Evolutionary conservation across 2,329 filamentous ascomycete genomes (phyloP).

Genomic region (Colletotrichum somersetense): DNA sequence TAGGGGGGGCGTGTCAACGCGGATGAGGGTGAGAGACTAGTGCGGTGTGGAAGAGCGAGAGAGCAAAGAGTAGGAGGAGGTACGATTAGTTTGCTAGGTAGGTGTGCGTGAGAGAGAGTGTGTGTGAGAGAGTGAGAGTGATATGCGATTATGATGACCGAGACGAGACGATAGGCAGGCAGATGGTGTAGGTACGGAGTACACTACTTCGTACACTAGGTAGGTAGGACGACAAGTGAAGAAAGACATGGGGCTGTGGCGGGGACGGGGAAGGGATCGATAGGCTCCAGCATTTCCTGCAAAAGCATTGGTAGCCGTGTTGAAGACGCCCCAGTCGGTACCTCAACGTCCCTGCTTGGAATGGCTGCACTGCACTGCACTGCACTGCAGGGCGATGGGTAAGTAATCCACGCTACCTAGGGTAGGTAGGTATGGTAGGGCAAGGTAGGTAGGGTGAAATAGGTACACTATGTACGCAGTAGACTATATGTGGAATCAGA

Average conservation of each 20-base stretch:
- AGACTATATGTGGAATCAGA: slow-evolving; percentile 14
- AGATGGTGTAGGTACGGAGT: too few relatives aligned
- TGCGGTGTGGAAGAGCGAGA: slow-evolving; percentile 4
- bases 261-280: slow-evolving; percentile 49
- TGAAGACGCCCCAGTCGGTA: slow-evolving; percentile 30
- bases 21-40: slow-evolving; percentile 12
- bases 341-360: slow-evolving; percentile 39
- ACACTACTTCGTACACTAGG: too few relatives aligned
- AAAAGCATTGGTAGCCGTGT: slow-evolving; percentile 38
- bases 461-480: neutral
- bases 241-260: slow-evolving; percentile 45
- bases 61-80: neutral
- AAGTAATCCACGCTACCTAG: slow-evolving; percentile 5
- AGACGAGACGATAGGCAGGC: neutral
- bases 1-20: slow-evolving; percentile 16
- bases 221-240: slow-evolving; percentile 16
- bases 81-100: neutral
- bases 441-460: neutral
- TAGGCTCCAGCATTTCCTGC: slow-evolving; percentile 45
- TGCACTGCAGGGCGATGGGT: slow-evolving; percentile 37
- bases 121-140: slow-evolving; percentile 1
- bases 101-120: slow-evolving; percentile 14
- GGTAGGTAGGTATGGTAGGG: slow-evolving; percentile 5
- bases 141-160: slow-evolving; percentile 25
- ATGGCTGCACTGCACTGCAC: slow-evolving; percentile 35